Conservation (phyloP, 2,329 filamentous ascomycete species). For the Claviceps humidiphila region DNA sequence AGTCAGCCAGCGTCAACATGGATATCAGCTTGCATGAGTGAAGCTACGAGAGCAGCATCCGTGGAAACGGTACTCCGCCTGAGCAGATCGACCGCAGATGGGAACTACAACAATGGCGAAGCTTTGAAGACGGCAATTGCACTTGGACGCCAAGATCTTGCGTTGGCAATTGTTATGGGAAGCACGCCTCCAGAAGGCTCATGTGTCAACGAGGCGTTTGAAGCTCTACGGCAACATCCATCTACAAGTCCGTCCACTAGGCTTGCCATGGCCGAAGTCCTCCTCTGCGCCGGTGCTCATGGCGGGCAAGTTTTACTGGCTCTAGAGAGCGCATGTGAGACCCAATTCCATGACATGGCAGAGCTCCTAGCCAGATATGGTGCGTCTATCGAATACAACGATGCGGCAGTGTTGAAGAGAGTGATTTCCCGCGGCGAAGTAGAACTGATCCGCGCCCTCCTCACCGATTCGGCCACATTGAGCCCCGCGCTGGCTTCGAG, state of each 20-base stretch:
- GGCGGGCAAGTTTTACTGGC: slow-evolving; percentile 36
- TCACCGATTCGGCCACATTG: slow-evolving; percentile 30
- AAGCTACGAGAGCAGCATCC: slow-evolving; percentile 36
- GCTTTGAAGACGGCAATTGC: slow-evolving; percentile 37
- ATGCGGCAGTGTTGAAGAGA: slow-evolving; percentile 34
- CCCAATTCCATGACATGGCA: slow-evolving; percentile 41
- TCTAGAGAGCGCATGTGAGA: slow-evolving; percentile 33
- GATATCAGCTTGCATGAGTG: slow-evolving; percentile 37
- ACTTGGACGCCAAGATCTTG: slow-evolving; percentile 38
- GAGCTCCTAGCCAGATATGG: slow-evolving; percentile 38
- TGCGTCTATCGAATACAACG: slow-evolving; percentile 40
- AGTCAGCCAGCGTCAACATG: slow-evolving; percentile 29
- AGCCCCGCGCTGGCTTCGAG: slow-evolving; percentile 33
- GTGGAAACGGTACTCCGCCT: slow-evolving; percentile 36
- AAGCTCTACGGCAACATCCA: slow-evolving; percentile 30
- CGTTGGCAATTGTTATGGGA: slow-evolving; percentile 40
- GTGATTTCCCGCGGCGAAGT: slow-evolving; percentile 32
- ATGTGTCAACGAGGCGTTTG: slow-evolving; percentile 37
- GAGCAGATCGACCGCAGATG: slow-evolving; percentile 39
- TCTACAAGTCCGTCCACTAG: slow-evolving; percentile 36
- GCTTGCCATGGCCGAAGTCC: slow-evolving; percentile 37
- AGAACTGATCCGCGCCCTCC: slow-evolving; percentile 32
- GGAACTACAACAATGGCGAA: slow-evolving; percentile 36
- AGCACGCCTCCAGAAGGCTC: slow-evolving; percentile 35
- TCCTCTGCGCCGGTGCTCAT: slow-evolving; percentile 44